Evolutionary conservation across 768 basidiomycete species (phyloP).

Genomic region (Gymnopilus junonius): DNA sequence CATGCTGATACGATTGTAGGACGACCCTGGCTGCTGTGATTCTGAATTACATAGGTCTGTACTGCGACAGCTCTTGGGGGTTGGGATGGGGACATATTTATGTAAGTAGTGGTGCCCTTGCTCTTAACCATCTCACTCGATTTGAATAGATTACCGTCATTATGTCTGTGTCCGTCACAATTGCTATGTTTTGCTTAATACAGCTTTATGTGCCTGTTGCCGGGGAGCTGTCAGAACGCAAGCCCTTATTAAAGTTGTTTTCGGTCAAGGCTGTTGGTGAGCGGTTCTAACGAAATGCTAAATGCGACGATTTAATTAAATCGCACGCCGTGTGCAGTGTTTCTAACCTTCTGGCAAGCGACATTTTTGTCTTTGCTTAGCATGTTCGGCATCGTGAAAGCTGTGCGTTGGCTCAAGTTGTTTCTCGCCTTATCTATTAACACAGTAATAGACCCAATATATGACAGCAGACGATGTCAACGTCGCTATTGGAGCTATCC

Average conservation of each 20-base stretch:
- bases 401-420: constrained; percentile 40
- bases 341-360: constrained; percentile 81
- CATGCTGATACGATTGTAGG: constrained; percentile 30
- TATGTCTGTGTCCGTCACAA: constrained; percentile 70
- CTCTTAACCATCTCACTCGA: background rate
- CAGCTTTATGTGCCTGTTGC: constrained; percentile 70
- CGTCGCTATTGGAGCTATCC: constrained; percentile 68
- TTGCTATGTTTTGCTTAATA: constrained; percentile 80
- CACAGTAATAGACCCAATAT: constrained; percentile 51
- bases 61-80: constrained; percentile 75
- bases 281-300: constrained; percentile 16
- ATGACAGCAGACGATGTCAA: constrained; percentile 79
- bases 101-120: constrained; percentile 37
- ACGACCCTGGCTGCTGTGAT: constrained; percentile 62
- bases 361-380: constrained; percentile 60
- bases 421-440: background rate
- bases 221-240: constrained; percentile 54
- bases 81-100: constrained; percentile 73
- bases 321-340: constrained; percentile 42
- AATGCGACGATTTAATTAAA: background rate
- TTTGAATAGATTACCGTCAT: constrained; percentile 53
- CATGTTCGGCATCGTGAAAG: constrained; percentile 64
- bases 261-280: constrained; percentile 74
- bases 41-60: constrained; percentile 65
- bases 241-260: constrained; percentile 70